Evolutionary conservation across 2,329 filamentous ascomycete species (phyloP).

Genomic region (Botrytis tulipae): DNA sequence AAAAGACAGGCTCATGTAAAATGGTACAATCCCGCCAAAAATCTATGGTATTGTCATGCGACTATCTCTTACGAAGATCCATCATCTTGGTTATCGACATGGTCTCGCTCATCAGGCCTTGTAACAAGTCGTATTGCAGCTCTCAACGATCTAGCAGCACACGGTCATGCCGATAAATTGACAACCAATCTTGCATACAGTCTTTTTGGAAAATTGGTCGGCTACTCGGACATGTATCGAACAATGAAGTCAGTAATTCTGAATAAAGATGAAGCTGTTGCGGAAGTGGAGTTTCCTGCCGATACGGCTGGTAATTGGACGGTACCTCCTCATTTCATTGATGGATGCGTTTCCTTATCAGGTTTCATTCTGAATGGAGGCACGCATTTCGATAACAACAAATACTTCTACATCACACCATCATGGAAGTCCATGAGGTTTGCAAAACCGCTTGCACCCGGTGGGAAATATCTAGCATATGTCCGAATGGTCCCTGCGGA

Average conservation of each 20-base stretch:
- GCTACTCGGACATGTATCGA: constrained; percentile 51
- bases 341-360: background rate
- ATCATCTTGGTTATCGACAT: background rate
- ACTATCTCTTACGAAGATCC: background rate
- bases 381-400: background rate
- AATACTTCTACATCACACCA: background rate
- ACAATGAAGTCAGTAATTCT: constrained; percentile 53
- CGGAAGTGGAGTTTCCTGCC: background rate
- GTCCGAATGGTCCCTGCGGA: constrained; percentile 41
- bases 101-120: background rate
- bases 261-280: background rate
- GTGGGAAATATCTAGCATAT: background rate
- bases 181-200: constrained; percentile 70
- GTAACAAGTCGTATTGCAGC: background rate
- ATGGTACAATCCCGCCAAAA: background rate
- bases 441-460: background rate
- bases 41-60: constrained; percentile 34
- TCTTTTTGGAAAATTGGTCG: constrained; percentile 55
- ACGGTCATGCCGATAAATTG: background rate
- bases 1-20: background rate
- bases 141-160: background rate
- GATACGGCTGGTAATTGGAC: background rate
- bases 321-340: background rate
- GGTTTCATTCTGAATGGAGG: background rate
- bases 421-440: background rate